phyloP scores from a whole-genome alignment of 139 green algal genomes.

The Tetradesmus obliquus region DNA sequence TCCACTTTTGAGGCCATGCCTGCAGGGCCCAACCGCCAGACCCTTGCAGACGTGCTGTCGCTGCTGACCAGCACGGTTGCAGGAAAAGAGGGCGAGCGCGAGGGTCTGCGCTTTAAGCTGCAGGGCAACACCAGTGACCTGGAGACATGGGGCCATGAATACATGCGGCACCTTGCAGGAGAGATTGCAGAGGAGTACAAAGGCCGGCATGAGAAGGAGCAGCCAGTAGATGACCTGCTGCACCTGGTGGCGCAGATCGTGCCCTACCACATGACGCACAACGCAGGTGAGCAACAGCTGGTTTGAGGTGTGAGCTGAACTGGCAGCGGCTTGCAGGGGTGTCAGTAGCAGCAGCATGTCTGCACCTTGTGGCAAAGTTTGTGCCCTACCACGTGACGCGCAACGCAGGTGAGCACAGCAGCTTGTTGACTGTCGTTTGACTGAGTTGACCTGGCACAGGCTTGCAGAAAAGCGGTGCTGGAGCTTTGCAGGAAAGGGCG shows the following conservation, averaged over 20 bases:
- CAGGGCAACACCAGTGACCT: conserved; percentile 52
- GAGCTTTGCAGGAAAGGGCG: neutral
- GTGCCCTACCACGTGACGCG: no score
- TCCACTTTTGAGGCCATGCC: conserved; percentile 69
- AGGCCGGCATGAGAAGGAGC: conserved; percentile 29
- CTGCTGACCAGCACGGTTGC: conserved; percentile 94
- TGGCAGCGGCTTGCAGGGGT: no score
- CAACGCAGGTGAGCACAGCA: no score
- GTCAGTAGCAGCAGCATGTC: neutral
- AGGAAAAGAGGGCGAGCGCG: conserved; percentile 72
- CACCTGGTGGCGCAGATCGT: conserved; percentile 93
- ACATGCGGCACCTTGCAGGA: conserved; percentile 94
- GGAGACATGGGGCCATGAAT: conserved; percentile 96
- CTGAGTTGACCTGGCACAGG: no score
- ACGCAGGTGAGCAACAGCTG: conserved; percentile 64
- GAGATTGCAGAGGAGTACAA: conserved; percentile 89
- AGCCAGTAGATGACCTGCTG: conserved; percentile 83
- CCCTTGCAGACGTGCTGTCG: conserved; percentile 96
- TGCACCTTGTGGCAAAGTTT: neutral
- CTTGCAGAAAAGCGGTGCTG: no score
- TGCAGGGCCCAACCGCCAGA: conserved; percentile 50
- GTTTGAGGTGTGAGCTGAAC: no score
- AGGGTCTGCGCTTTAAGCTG: conserved; percentile 91
- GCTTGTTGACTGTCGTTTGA: no score
- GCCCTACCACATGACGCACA: conserved; percentile 98